Conservation (phyloP, 148 eudicot genomes). For the Polygonum aviculare region DNA sequence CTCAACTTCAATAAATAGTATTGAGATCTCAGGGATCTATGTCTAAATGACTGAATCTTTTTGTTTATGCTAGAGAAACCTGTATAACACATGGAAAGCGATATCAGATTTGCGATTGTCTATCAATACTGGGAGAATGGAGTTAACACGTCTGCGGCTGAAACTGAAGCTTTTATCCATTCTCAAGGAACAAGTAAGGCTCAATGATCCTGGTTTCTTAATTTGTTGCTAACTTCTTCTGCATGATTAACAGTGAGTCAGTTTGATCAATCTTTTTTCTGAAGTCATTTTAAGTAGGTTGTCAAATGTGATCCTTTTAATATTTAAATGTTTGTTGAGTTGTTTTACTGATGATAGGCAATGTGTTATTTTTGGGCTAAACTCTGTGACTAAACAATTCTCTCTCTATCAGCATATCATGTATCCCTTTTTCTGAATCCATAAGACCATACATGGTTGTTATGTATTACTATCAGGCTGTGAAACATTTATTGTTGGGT, state of each 20-base stretch:
- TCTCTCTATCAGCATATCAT: background rate
- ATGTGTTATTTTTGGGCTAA: background rate
- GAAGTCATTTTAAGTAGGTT: too few relatives aligned
- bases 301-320: background rate
- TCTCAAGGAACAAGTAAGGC: constrained; percentile 66
- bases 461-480: background rate
- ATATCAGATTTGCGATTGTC: constrained; percentile 43
- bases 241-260: background rate
- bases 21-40: background rate
- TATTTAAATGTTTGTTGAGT: background rate
- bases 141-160: constrained; percentile 47
- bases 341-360: background rate
- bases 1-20: background rate
- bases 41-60: constrained; percentile 18
- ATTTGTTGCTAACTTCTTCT: background rate
- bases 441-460: background rate
- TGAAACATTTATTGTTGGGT: background rate
- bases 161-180: constrained; percentile 56
- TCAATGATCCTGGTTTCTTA: background rate
- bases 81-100: constrained; percentile 58
- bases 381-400: background rate
- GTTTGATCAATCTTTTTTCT: background rate
- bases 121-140: constrained; percentile 44
- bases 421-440: background rate
- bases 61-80: constrained; percentile 52